Evolutionary conservation across 176 grass and related monocot species (phyloP), one percentile per base, ranked within the genome.

Genomic region (Metroxylon sagu): DNA sequence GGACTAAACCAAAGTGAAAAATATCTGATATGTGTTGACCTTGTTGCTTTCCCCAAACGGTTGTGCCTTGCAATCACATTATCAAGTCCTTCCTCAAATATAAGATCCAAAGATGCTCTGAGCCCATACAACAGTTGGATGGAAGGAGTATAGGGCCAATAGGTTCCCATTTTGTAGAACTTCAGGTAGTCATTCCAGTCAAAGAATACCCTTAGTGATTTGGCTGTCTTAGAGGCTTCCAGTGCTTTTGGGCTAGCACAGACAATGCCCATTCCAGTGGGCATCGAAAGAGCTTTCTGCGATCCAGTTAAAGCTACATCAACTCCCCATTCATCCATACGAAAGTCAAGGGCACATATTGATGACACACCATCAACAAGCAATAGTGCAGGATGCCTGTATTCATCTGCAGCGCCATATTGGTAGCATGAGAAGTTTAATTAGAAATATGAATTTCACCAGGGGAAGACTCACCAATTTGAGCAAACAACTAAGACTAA

Each of bases 131-230:
- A 81, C 7, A 98, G 72, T 78, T 92, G 93, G 71, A 98, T 98
- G 73, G 93, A 98, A 0, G 92, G 92, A 0, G 92, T 97, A 72
- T 97, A 97, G 0, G 92, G 92, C 92, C 92, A 97, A 54, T 85
- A 91, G 14, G 75, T 80, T 43, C 87, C 93, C 29, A 85, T 18
- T 49, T 81, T 76, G 73, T 98, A 98, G 66, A 65, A 79, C 81
- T 80, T 92, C 63, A 98, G 78, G 76, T 98, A 98, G 62, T 98
- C 93, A 59, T 85, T 92, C 93, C 93, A 98, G 70, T 92, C 87
- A 35, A 98, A 98, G 87, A 98, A 98, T 48, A 92, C 93, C 21
- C 84, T 80, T 17, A 71, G 59, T 5, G 93, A 98, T 76, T 39
- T 98, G 49, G 93, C 93, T 72, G 87, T 83, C 84, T 88, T 79